Percentiles rank a stretch among this genome's conserved stretches.
Evolutionary conservation across 768 basidiomycete genomes (phyloP).

Genomic region (Udeniomyces megalosporus): DNA sequence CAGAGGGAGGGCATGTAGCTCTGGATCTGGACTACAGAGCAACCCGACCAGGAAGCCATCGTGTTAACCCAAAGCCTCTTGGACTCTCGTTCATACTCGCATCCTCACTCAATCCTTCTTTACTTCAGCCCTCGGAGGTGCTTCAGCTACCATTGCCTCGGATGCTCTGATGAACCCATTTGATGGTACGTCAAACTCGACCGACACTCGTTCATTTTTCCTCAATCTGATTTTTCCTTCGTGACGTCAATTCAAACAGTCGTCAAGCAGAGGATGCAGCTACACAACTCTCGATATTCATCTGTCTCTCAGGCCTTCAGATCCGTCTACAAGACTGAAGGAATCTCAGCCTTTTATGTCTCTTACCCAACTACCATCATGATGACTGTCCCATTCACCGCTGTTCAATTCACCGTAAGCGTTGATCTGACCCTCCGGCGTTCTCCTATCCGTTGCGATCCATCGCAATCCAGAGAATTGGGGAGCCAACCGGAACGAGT

Average conservation of each 20-base stretch:
- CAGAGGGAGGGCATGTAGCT: not conserved
- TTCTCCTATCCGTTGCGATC: too few species aligned
- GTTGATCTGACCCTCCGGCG: not conserved
- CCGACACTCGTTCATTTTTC: not conserved
- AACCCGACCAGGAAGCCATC: not conserved
- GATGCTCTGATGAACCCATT: slow-evolving; percentile 99
- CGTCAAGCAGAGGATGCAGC: slow-evolving; percentile 98
- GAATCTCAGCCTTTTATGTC: slow-evolving; percentile 81
- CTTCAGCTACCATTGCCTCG: slow-evolving; percentile 79
- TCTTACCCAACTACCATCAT: slow-evolving; percentile 96
- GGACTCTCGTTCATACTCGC: too few species aligned
- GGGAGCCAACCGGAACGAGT: too few species aligned
- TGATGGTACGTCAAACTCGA: slow-evolving; percentile 72
- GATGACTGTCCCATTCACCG: slow-evolving; percentile 95
- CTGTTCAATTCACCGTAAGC: slow-evolving; percentile 56
- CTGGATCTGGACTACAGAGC: not conserved
- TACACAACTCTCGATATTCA: slow-evolving; percentile 80
- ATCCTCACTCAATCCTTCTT: not conserved
- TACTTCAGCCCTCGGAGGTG: slow-evolving; percentile 67
- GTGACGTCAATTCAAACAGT: slow-evolving; percentile 37
- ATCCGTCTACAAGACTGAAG: slow-evolving; percentile 70
- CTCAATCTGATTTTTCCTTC: slow-evolving; percentile 10
- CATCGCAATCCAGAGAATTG: too few species aligned
- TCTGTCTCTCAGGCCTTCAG: slow-evolving; percentile 73
- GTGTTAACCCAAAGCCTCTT: too few species aligned